phyloP scores from a whole-genome alignment of 805 yeast species.

The baker's yeast (Saccharomyces cerevisiae) region DNA sequence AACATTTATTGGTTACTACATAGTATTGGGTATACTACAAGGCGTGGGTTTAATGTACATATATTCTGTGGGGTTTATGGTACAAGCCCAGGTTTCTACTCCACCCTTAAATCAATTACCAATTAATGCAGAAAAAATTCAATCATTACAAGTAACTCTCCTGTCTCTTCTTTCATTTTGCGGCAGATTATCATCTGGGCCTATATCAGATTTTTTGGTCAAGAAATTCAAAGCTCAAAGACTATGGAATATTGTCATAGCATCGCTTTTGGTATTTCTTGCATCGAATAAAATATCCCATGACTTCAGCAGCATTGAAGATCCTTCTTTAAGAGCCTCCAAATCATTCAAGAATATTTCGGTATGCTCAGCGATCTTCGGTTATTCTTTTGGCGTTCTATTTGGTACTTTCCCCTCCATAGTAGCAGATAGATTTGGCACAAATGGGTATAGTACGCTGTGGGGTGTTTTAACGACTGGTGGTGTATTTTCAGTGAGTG shows the following conservation, averaged over 20 bases:
- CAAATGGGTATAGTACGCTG: slow-evolving; percentile 57
- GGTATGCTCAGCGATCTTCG: slow-evolving; percentile 47
- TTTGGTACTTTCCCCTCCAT: slow-evolving; percentile 75
- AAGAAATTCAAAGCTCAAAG: slow-evolving; percentile 47
- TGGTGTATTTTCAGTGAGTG: slow-evolving; percentile 47
- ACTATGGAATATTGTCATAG: slow-evolving; percentile 50
- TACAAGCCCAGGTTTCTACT: slow-evolving; percentile 37
- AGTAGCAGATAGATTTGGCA: slow-evolving; percentile 65
- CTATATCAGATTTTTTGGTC: slow-evolving; percentile 52
- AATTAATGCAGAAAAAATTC: slow-evolving; percentile 38
- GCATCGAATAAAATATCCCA: slow-evolving; percentile 31
- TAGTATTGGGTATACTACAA: slow-evolving; percentile 48
- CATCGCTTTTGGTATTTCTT: slow-evolving; percentile 30
- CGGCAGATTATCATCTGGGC: slow-evolving; percentile 60
- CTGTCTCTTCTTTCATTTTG: slow-evolving; percentile 57
- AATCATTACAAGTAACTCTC: slow-evolving; percentile 64
- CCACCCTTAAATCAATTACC: slow-evolving; percentile 11
- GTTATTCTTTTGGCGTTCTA: slow-evolving; percentile 59
- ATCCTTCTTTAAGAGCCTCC: not conserved
- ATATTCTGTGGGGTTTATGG: slow-evolving; percentile 67
- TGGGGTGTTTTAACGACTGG: slow-evolving; percentile 76
- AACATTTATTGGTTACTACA: slow-evolving; percentile 43
- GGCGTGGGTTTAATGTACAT: slow-evolving; percentile 69
- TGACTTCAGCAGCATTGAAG: not conserved
- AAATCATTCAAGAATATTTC: slow-evolving; percentile 33